Evolutionary conservation across 2,329 filamentous ascomycete genomes (phyloP), one percentile per base, ranked within the genome.

Genomic region (Alternaria ventricosa): DNA sequence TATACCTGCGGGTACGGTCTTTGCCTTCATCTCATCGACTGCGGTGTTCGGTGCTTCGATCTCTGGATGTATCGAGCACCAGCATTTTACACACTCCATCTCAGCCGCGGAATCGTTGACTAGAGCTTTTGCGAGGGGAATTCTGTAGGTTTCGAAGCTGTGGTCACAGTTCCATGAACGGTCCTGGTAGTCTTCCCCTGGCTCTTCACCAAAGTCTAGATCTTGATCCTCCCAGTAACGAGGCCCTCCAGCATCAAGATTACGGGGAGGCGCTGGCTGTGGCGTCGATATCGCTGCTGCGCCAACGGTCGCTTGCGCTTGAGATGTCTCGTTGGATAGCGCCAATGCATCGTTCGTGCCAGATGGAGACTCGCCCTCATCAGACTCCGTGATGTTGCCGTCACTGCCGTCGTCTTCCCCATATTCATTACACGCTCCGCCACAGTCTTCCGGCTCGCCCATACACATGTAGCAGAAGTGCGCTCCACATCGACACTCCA

Each of bases 381-480:
- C 41, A 18, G 20, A 9, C 23, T 77, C 69, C 23, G 25, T 73
- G 65, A 1, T 69, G 36, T 69, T 69, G 6, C 72, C 70, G 44
- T 73, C 72, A 11, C 70, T 69, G 13, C 76, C 75, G 1, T 71
- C 62, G 1, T 72, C 73, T 47, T 63, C 69, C n/a, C n/a, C 36
- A 41, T 41, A 69, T 41, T 71, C 69, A 15, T 57, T 46, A 54
- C 73, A 75, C 1, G 57, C 57, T 22, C 70, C 72, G 6, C 55
- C 55, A 57, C 81, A 83, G 2, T 74, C 64, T 3, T 80, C 70
- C 6, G 80, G 76, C 0, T 76, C 68, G 25, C 66, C 53, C 36
- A 75, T 59, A 58, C 85, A 87, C 8, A 69, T 66, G 79, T 82
- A 87, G 71, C 85, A 87, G 72, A 82, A 87, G 55, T 85, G 80